Percentiles rank a stretch among this genome's conserved stretches.
Conservation (phyloP, 371 early-diverging fungal genomes). For the Sporodiniella umbellata region DNA sequence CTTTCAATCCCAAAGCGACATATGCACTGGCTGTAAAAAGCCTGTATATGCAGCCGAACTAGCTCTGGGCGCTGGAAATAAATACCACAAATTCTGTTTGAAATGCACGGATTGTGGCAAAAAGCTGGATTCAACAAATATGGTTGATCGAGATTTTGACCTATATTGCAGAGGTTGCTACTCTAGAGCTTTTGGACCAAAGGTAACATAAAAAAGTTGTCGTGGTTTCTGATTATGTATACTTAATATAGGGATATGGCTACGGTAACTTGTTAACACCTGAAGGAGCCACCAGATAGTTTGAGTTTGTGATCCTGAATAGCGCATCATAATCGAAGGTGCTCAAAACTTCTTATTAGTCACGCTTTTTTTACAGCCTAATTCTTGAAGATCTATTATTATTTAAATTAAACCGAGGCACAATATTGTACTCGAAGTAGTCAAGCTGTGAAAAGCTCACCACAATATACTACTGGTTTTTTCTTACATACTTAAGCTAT, state of each 20-base stretch:
- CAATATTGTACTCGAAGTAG: too few relatives aligned
- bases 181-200: constrained; percentile 42
- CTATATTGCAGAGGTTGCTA: constrained; percentile 47
- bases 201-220: constrained; percentile 12
- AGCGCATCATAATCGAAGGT: not conserved
- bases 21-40: constrained; percentile 42
- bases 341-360: too few relatives aligned
- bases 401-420: too few relatives aligned
- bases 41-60: constrained; percentile 49
- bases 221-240: not conserved
- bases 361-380: too few relatives aligned
- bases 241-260: constrained; percentile 22
- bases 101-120: constrained; percentile 45
- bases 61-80: constrained; percentile 45
- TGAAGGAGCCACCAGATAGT: constrained; percentile 29
- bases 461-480: too few relatives aligned
- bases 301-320: not conserved
- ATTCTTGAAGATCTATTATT: too few relatives aligned
- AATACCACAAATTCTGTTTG: constrained; percentile 45
- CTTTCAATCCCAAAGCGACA: constrained; percentile 34
- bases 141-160: constrained; percentile 46
- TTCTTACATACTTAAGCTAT: too few relatives aligned
- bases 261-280: constrained; percentile 24
- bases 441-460: too few relatives aligned
- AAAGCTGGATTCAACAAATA: constrained; percentile 41